Percentiles rank a stretch among this genome's conserved stretches.
Evolutionary conservation across 805 yeast genomes (phyloP).

Genomic region (Yarrowia divulgata): DNA sequence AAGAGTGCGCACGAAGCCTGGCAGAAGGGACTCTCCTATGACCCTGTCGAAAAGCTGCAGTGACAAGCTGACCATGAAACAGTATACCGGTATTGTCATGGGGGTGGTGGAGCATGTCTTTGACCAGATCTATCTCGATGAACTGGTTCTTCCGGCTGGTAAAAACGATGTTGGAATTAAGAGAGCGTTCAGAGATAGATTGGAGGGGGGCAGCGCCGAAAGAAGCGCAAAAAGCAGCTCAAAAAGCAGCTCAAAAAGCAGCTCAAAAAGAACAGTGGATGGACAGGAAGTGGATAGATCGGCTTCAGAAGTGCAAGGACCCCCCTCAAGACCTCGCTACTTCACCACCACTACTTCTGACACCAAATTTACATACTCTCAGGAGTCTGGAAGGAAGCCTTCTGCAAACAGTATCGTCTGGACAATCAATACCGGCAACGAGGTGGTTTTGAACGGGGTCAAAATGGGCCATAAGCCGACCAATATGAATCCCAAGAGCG

Average conservation of each 20-base stretch:
- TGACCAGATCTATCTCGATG: constrained; percentile 46
- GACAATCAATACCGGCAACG: constrained; percentile 56
- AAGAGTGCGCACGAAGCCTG: constrained; percentile 89
- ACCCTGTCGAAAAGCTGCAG: constrained; percentile 86
- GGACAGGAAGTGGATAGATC: constrained; percentile 1
- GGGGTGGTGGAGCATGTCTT: constrained; percentile 47
- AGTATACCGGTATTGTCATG: constrained; percentile 52
- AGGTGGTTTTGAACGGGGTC: constrained; percentile 35
- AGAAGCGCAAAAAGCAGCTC: too few species aligned
- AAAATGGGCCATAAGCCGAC: constrained; percentile 39
- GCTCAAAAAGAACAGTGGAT: not conserved
- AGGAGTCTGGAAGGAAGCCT: constrained; percentile 5
- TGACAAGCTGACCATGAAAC: constrained; percentile 77
- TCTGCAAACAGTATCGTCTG: constrained; percentile 7
- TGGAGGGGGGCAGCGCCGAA: not conserved
- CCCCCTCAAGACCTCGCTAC: not conserved
- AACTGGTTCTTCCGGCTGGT: constrained; percentile 47
- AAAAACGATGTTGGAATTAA: constrained; percentile 40
- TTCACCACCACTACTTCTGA: constrained; percentile 20
- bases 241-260: not conserved
- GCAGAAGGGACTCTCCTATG: constrained; percentile 76
- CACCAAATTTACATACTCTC: constrained; percentile 40
- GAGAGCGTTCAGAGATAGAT: constrained; percentile 48
- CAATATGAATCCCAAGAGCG: not conserved
- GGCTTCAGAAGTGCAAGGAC: too few species aligned